A percentile compares a stretch with the other conserved stretches of the same genome.
Conservation (phyloP, 2,329 filamentous ascomycete species). For the Fusarium sp. region DNA sequence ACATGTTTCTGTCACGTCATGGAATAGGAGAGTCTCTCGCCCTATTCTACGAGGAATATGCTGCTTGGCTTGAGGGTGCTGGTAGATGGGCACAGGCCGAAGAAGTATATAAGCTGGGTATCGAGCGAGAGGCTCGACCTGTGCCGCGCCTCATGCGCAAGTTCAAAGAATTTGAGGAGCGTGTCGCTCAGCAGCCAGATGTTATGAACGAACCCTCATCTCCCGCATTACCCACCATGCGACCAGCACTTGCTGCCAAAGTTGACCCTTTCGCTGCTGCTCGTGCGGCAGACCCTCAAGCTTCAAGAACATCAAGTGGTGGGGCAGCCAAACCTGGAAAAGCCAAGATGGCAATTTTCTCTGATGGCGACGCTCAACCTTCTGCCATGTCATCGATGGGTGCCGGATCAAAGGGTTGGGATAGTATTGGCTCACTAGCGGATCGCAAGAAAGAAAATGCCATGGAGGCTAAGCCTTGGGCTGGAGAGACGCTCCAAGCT, state of each 20-base stretch:
- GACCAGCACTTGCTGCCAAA: constrained; percentile 87
- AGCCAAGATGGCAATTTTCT: constrained; percentile 91
- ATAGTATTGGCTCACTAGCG: constrained; percentile 85
- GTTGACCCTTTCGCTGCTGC: constrained; percentile 80
- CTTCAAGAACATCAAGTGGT: constrained; percentile 62
- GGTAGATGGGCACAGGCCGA: constrained; percentile 90
- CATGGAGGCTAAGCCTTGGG: constrained; percentile 89
- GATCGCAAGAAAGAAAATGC: constrained; percentile 95
- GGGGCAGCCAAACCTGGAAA: constrained; percentile 73
- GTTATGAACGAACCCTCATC: constrained; percentile 77
- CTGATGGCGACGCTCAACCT: constrained; percentile 74
- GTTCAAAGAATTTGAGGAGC: constrained; percentile 89
- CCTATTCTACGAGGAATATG: constrained; percentile 97
- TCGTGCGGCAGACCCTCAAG: constrained; percentile 72
- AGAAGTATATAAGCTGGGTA: constrained; percentile 90
- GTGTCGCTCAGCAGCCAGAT: constrained; percentile 74
- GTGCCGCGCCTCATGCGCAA: constrained; percentile 85
- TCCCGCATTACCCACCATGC: constrained; percentile 84
- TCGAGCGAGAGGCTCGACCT: constrained; percentile 88
- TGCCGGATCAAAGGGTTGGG: constrained; percentile 80
- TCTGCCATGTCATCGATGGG: constrained; percentile 65
- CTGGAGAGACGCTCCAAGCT: constrained; percentile 87
- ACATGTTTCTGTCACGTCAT: constrained; percentile 89
- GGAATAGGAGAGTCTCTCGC: constrained; percentile 87
- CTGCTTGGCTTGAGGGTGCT: constrained; percentile 87